Percentiles rank a stretch among this genome's conserved stretches.
Evolutionary conservation across 2,329 filamentous ascomycete species (phyloP).

Genomic region (Venturia aucupariae): DNA sequence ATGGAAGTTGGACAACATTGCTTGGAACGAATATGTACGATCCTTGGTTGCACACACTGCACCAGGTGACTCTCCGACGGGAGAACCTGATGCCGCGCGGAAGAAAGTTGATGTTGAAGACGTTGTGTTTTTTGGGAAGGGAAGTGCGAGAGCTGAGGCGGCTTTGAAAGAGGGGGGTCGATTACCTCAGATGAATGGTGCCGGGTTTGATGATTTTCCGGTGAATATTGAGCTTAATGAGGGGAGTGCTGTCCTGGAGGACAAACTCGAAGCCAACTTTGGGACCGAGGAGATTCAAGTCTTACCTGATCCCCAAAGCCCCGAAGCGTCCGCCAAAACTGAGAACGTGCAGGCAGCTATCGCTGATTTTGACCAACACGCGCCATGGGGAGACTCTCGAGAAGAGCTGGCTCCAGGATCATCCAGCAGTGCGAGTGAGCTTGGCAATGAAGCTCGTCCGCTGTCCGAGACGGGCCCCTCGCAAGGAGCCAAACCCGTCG

Average conservation of each 20-base stretch:
- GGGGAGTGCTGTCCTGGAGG: background rate
- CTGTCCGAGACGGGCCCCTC: background rate
- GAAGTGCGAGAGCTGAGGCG: background rate
- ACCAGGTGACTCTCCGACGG: background rate
- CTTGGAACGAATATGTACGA: conserved; percentile 71
- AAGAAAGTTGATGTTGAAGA: background rate
- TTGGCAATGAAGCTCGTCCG: background rate
- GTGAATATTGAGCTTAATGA: background rate
- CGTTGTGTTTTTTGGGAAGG: background rate
- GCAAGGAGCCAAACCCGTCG: background rate
- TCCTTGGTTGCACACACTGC: conserved; percentile 46
- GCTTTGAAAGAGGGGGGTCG: background rate
- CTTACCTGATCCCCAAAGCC: background rate
- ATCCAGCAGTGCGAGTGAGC: background rate
- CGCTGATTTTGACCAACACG: background rate
- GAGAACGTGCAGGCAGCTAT: background rate
- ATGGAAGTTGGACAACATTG: conserved; percentile 64
- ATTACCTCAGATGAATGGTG: background rate
- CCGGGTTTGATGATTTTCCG: background rate
- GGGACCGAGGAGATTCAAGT: background rate
- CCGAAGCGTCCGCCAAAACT: background rate
- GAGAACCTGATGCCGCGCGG: background rate
- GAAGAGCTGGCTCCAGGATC: background rate
- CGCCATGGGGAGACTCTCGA: background rate
- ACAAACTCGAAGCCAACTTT: background rate